Evolutionary conservation across 257 asterid genomes (phyloP).

Genomic region (Solanum gandarillasii): DNA sequence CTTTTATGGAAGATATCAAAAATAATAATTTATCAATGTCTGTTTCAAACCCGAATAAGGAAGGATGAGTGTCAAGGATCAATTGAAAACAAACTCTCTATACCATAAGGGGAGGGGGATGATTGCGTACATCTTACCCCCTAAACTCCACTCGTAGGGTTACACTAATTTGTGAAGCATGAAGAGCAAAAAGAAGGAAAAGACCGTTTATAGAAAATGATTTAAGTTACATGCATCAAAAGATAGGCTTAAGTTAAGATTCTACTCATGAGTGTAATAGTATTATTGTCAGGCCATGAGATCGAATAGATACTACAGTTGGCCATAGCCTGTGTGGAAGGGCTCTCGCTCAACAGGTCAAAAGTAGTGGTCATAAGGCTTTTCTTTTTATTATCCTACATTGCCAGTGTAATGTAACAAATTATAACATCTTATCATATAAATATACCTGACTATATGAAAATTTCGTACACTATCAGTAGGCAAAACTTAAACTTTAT

Average conservation of each 20-base stretch:
- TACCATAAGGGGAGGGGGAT: too few species aligned
- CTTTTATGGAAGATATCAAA: neutral
- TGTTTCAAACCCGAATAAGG: too few species aligned
- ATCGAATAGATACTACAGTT: neutral
- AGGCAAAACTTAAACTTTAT: neutral
- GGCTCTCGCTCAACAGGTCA: neutral
- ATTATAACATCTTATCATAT: neutral
- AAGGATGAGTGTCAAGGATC: too few species aligned
- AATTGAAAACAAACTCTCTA: too few species aligned
- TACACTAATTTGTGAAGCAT: too few species aligned
- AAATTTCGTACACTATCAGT: neutral
- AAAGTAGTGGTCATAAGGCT: neutral
- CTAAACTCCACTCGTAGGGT: too few species aligned
- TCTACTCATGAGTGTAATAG: neutral
- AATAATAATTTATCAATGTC: neutral
- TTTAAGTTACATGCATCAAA: neutral
- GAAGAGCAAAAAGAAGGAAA: too few species aligned
- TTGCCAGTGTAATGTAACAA: neutral
- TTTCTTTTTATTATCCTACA: neutral
- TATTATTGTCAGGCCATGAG: neutral
- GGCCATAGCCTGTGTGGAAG: neutral
- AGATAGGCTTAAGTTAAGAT: neutral
- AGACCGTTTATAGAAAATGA: too few species aligned
- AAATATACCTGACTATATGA: neutral
- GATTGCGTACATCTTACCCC: neutral